These are phyloP conservation scores for Pythium insidiosum DNA, from an alignment of 352 stramenopile species.

Conservation along the genomic window DNA sequence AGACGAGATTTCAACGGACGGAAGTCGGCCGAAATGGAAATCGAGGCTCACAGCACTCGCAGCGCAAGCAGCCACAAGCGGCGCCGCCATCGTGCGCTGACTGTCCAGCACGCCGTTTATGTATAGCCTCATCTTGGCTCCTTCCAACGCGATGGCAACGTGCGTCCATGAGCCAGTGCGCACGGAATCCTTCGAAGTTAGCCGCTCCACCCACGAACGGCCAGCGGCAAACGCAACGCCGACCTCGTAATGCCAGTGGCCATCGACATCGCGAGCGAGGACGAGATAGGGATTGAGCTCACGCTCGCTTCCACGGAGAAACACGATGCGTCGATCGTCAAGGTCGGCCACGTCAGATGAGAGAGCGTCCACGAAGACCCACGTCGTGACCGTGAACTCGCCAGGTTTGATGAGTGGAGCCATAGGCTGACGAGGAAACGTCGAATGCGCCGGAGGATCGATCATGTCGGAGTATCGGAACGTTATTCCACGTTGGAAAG, in stretches of 20 bases:
- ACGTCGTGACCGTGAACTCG: conserved; percentile 86
- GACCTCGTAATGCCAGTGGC: conserved; percentile 48
- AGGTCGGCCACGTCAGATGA: too few species aligned
- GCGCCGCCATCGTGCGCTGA: conserved; percentile 50
- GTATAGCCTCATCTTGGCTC: conserved; percentile 83
- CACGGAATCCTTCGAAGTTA: conserved; percentile 74
- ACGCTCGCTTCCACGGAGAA: conserved; percentile 52
- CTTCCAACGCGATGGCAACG: conserved; percentile 81
- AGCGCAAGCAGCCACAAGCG: conserved; percentile 20
- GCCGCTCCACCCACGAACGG: conserved; percentile 40
- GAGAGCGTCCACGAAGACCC: conserved; percentile 44
- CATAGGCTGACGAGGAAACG: too few species aligned
- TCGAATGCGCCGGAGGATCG: too few species aligned
- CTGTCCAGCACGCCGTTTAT: conserved; percentile 85
- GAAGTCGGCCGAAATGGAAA: conserved; percentile 43
- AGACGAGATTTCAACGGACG: not conserved
- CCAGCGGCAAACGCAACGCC: conserved; percentile 24
- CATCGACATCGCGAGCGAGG: conserved; percentile 28
- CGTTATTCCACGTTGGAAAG: conserved; percentile 39
- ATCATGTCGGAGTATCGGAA: conserved; percentile 56
- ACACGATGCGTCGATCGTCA: conserved; percentile 49
- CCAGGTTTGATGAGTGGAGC: conserved; percentile 49
- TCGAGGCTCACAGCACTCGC: conserved; percentile 30
- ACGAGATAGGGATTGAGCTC: conserved; percentile 64
- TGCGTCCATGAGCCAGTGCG: conserved; percentile 69